Conservation (phyloP, 1,139 yeast species). For the Hanseniaspora sp. region DNA sequence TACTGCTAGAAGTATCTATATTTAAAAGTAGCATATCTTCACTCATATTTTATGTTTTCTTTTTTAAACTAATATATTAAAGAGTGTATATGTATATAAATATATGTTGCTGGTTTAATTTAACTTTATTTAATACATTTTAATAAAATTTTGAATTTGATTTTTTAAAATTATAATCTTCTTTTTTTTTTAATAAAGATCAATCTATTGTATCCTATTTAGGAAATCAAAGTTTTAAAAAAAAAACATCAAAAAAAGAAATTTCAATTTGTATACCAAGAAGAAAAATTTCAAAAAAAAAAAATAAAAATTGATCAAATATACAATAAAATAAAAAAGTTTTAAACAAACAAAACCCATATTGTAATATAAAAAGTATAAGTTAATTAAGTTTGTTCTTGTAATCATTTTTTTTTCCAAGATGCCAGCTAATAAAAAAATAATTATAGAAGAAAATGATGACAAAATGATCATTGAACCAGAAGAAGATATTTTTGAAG, state of each 20-base stretch:
- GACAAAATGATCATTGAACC: constrained; percentile 17
- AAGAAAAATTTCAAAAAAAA: no score
- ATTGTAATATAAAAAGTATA: no score
- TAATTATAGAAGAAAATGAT: constrained; percentile 6
- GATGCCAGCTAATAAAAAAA: neutral
- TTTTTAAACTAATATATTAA: no score
- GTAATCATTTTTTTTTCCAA: neutral
- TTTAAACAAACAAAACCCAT: neutral
- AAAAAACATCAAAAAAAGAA: neutral
- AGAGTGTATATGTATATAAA: no score
- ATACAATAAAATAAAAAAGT: constrained; percentile 12
- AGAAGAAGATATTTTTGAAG: constrained; percentile 29
- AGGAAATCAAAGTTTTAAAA: neutral
- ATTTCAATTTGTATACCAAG: no score
- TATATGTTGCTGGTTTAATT: no score
- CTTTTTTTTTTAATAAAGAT: neutral
- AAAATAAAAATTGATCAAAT: no score
- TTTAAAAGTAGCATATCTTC: constrained; percentile 28
- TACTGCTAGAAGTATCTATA: constrained; percentile 22
- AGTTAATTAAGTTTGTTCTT: no score
- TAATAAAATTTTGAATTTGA: no score
- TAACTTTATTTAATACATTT: no score
- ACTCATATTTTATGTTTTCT: no score
- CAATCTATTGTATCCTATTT: neutral
- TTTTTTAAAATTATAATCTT: no score